Conservation (phyloP, 2,329 filamentous ascomycete genomes). For the Alternaria alternata region DNA sequence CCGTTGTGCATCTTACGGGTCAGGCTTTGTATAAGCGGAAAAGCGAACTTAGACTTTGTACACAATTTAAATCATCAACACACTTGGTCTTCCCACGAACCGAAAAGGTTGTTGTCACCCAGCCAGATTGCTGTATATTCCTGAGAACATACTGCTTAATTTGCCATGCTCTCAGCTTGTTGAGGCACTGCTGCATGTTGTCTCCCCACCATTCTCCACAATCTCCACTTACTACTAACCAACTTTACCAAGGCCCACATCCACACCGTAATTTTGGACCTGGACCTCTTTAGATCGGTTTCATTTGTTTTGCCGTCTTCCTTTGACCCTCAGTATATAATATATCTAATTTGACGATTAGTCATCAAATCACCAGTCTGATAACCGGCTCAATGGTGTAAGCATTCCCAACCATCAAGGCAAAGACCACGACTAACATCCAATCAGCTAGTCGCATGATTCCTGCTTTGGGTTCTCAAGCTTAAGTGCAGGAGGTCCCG, state of each 20-base stretch:
- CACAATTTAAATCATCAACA: neutral
- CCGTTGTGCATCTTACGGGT: conserved; percentile 27
- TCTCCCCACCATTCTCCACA: conserved; percentile 1
- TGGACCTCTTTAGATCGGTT: neutral
- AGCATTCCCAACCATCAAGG: no score
- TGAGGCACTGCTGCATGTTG: neutral
- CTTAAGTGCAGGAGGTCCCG: conserved; percentile 38
- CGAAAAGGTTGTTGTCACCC: no score
- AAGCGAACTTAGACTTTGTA: conserved; percentile 5
- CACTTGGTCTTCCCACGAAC: neutral
- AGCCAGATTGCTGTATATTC: no score
- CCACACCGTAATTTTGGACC: neutral
- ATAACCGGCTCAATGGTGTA: neutral
- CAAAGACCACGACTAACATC: no score
- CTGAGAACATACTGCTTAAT: neutral
- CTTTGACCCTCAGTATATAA: accelerated
- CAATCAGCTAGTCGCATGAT: conserved; percentile 25
- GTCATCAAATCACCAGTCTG: neutral
- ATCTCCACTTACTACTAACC: conserved; percentile 1
- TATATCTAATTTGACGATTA: neutral
- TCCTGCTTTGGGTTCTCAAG: neutral
- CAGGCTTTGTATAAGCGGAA: conserved; percentile 30
- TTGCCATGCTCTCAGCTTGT: neutral
- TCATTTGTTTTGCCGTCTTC: no score
- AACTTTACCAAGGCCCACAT: neutral